phyloP scores from a whole-genome alignment of 2,329 filamentous ascomycete genomes.

The Aspergillus pseudoterreus region DNA sequence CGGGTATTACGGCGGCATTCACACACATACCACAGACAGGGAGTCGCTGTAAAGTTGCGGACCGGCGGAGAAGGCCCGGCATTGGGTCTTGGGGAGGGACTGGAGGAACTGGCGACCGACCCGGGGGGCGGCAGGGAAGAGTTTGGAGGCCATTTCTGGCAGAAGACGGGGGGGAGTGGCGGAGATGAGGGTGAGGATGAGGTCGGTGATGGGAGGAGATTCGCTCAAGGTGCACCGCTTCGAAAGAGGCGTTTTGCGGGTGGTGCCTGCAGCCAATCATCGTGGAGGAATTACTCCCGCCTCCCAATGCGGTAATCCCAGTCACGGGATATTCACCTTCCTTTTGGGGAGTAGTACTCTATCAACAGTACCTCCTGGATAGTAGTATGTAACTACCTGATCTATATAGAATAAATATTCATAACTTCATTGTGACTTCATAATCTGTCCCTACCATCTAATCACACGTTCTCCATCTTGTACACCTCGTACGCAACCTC shows the following conservation, averaged over 20 bases:
- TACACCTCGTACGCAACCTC: slow-evolving; percentile 44
- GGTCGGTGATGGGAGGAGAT: slow-evolving; percentile 8
- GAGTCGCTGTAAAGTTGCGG: slow-evolving; percentile 68
- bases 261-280: slow-evolving; percentile 32
- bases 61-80: slow-evolving; percentile 68
- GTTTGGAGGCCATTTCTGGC: slow-evolving; percentile 72
- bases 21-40: slow-evolving; percentile 61
- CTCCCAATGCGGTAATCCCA: slow-evolving; percentile 6
- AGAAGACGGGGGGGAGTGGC: slow-evolving; percentile 10
- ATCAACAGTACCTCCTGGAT: too few relatives aligned
- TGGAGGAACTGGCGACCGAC: slow-evolving; percentile 63
- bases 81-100: slow-evolving; percentile 62
- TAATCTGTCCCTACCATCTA: neutral
- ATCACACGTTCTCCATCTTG: slow-evolving; percentile 40
- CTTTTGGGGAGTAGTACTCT: neutral
- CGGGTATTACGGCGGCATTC: slow-evolving; percentile 1
- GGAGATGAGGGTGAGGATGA: slow-evolving; percentile 10
- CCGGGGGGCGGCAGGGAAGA: slow-evolving; percentile 70
- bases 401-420: too few relatives aligned
- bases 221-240: slow-evolving; percentile 19
- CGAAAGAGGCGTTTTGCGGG: slow-evolving; percentile 33
- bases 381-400: too few relatives aligned
- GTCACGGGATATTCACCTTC: neutral
- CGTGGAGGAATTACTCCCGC: slow-evolving; percentile 32
- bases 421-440: too few relatives aligned